Percentiles rank a stretch among this genome's conserved stretches.
Conservation (phyloP, 176 grass and related monocot genomes). For the Oryza brachyantha region DNA sequence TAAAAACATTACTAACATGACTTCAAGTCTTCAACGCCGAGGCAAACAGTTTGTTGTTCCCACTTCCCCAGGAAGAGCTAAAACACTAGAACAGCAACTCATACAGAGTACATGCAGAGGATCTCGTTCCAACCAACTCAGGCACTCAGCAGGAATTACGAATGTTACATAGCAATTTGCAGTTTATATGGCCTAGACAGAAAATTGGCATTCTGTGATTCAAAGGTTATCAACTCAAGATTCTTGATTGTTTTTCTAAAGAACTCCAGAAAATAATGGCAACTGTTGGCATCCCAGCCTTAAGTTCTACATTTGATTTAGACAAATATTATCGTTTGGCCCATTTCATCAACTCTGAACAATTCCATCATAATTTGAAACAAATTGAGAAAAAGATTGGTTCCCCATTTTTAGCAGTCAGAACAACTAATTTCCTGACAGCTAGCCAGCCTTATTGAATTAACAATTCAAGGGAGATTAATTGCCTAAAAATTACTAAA, state of each 20-base stretch:
- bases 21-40: background rate
- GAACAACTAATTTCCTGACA: background rate
- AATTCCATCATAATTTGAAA: slow-evolving; percentile 1
- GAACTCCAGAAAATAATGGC: background rate
- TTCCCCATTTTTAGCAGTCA: background rate
- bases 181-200: background rate
- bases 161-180: background rate
- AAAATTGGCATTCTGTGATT: background rate
- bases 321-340: background rate
- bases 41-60: background rate
- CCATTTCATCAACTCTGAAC: background rate
- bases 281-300: background rate
- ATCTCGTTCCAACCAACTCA: slow-evolving; percentile 5
- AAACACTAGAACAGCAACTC: background rate
- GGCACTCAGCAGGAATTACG: too few relatives aligned
- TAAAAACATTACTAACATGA: too few relatives aligned
- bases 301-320: background rate
- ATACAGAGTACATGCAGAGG: background rate
- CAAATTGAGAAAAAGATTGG: background rate
- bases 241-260: background rate
- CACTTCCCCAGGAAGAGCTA: background rate
- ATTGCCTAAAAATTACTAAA: too few relatives aligned
- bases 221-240: background rate
- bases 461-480: background rate
- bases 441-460: background rate